phyloP scores from a whole-genome alignment of 495 filamentous ascomycete species.

The Penicillium coprophilum region DNA sequence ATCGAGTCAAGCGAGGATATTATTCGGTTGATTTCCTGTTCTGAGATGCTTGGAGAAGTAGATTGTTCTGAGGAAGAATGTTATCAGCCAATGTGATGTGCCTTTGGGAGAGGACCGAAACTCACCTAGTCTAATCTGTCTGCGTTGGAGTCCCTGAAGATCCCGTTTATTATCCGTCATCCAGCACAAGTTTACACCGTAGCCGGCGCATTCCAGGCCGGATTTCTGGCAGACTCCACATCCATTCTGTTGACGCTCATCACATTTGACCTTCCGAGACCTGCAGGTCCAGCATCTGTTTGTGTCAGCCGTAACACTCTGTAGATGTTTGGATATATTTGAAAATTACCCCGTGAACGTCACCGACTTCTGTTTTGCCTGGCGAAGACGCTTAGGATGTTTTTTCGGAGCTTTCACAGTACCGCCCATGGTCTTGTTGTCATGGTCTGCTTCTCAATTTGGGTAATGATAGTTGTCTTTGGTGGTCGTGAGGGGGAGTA shows the following conservation, averaged over 20 bases:
- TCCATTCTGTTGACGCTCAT: constrained; percentile 11
- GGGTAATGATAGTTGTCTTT: background rate
- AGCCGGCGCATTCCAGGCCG: constrained; percentile 8
- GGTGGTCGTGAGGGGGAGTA: background rate
- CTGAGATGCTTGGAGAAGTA: constrained; percentile 4
- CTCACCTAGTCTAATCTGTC: constrained; percentile 10
- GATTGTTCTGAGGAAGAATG: constrained; percentile 2
- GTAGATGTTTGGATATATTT: background rate
- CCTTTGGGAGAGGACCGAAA: background rate
- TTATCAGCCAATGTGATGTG: background rate
- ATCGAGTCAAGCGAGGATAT: constrained; percentile 3
- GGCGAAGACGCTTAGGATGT: background rate
- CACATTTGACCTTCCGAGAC: constrained; percentile 16
- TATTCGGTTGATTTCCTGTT: constrained; percentile 7
- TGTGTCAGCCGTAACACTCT: background rate
- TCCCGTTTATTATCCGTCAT: constrained; percentile 2
- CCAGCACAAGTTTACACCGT: constrained; percentile 10
- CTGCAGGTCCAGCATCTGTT: constrained; percentile 16
- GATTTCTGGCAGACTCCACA: constrained; percentile 11
- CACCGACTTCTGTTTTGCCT: constrained; percentile 6
- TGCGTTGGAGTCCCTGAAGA: background rate
- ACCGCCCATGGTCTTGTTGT: background rate
- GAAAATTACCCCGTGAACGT: constrained; percentile 11
- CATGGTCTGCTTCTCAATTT: background rate
- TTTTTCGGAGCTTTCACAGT: background rate